Conservation (phyloP, 2,329 filamentous ascomycete genomes). For the Ophiocordyceps polyrhachis-furcata region DNA sequence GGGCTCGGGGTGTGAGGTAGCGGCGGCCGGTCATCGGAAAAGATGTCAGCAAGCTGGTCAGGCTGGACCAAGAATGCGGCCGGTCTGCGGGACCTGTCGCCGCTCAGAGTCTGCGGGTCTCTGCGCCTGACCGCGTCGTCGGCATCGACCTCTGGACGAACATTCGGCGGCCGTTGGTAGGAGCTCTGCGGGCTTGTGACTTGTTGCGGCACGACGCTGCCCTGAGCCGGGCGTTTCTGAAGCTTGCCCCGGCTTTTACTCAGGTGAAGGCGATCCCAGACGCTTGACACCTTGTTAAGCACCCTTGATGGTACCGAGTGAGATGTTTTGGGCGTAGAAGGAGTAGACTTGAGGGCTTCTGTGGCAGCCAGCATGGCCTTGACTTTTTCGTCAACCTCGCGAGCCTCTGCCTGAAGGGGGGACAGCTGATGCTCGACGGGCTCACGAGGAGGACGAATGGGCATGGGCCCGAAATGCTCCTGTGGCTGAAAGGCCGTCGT, state of each 20-base stretch:
- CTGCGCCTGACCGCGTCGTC: background rate
- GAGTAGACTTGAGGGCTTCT: slow-evolving; percentile 7
- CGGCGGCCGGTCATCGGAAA: background rate
- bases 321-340: slow-evolving; percentile 8
- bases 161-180: background rate
- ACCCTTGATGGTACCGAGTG: slow-evolving; percentile 13
- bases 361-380: slow-evolving; percentile 18
- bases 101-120: background rate
- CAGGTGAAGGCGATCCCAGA: slow-evolving; percentile 13
- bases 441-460: background rate
- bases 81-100: background rate
- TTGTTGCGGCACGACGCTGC: background rate
- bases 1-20: background rate
- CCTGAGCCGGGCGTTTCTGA: slow-evolving; percentile 1
- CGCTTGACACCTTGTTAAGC: slow-evolving; percentile 15
- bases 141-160: background rate
- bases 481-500: background rate
- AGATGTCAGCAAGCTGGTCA: background rate
- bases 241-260: slow-evolving; percentile 6
- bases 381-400: slow-evolving; percentile 16
- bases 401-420: slow-evolving; percentile 2
- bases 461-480: background rate
- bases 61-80: background rate
- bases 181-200: background rate
- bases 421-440: background rate